phyloP scores from a whole-genome alignment of 2,329 filamentous ascomycete species.

The Colletotrichum filicis region DNA sequence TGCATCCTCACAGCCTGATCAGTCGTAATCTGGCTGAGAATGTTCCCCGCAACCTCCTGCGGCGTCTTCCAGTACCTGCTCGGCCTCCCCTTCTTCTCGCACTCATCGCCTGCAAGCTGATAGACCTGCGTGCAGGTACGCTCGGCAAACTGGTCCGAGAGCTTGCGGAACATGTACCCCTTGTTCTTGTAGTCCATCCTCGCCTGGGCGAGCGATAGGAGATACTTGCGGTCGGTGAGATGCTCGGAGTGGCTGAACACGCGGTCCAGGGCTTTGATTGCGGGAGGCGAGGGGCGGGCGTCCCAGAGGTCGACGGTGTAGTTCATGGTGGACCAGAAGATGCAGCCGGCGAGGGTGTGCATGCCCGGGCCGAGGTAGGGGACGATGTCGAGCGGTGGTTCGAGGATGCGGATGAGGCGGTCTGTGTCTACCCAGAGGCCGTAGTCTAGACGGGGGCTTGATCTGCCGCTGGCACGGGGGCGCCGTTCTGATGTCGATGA shows the following conservation, averaged over 20 bases:
- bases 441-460: constrained; percentile 32
- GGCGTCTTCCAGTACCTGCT: constrained; percentile 28
- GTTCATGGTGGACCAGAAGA: constrained; percentile 35
- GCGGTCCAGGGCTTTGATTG: constrained; percentile 6
- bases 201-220: constrained; percentile 20
- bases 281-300: neutral
- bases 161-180: constrained; percentile 29
- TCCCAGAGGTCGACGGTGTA: constrained; percentile 33
- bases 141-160: constrained; percentile 22
- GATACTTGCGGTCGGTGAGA: constrained; percentile 1
- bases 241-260: constrained; percentile 8
- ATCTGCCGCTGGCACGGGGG: neutral
- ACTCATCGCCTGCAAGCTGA: neutral
- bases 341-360: constrained; percentile 25
- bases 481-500: neutral
- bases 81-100: neutral
- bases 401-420: constrained; percentile 19
- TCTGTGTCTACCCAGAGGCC: constrained; percentile 33
- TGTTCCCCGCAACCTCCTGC: constrained; percentile 1
- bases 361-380: constrained; percentile 23
- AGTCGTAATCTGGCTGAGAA: neutral
- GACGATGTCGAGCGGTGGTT: constrained; percentile 16
- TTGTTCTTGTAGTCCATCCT: constrained; percentile 28
- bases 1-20: constrained; percentile 2
- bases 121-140: constrained; percentile 1